A percentile compares a stretch with the other conserved stretches of the same genome.
Evolutionary conservation across 2,329 filamentous ascomycete species (phyloP).

Genomic region (Grosmannia clavigera): DNA sequence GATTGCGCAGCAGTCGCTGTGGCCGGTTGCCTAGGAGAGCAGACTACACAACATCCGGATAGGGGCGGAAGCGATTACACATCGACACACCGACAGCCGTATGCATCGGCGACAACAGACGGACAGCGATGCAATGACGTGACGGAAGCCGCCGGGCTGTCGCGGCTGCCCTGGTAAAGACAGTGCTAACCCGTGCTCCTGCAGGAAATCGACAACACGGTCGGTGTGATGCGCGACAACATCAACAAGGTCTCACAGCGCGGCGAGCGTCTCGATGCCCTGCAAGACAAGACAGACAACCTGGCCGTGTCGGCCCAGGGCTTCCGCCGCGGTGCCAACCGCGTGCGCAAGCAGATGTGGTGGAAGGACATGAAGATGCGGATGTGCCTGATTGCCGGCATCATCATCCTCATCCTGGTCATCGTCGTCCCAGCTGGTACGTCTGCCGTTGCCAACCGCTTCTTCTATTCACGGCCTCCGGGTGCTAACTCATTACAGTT

Average conservation of each 20-base stretch:
- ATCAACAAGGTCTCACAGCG: conserved; percentile 94
- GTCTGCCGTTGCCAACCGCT: conserved; percentile 17
- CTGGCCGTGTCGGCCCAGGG: conserved; percentile 85
- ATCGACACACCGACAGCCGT: background rate
- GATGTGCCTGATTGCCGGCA: conserved; percentile 83
- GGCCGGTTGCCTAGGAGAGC: background rate
- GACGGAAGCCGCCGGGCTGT: background rate
- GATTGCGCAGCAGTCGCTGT: background rate
- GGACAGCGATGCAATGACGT: background rate
- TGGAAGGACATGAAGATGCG: conserved; percentile 99
- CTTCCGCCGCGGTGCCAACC: conserved; percentile 92
- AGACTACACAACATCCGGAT: background rate
- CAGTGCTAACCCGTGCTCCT: background rate
- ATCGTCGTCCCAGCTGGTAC: conserved; percentile 90
- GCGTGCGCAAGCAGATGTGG: conserved; percentile 97
- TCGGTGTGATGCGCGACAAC: conserved; percentile 92
- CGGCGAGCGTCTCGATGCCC: conserved; percentile 74
- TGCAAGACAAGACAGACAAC: conserved; percentile 92
- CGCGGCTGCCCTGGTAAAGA: no score
- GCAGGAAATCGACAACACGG: conserved; percentile 95
- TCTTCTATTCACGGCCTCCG: background rate
- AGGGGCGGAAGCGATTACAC: background rate
- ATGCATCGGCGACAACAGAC: background rate
- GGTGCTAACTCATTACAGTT: background rate
- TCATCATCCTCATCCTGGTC: conserved; percentile 82